A percentile compares a stretch with the other conserved stretches of the same genome.
These are phyloP conservation scores for Penicillium sp. DNA, from an alignment of 2,329 filamentous ascomycete species.

Conservation along the genomic window DNA sequence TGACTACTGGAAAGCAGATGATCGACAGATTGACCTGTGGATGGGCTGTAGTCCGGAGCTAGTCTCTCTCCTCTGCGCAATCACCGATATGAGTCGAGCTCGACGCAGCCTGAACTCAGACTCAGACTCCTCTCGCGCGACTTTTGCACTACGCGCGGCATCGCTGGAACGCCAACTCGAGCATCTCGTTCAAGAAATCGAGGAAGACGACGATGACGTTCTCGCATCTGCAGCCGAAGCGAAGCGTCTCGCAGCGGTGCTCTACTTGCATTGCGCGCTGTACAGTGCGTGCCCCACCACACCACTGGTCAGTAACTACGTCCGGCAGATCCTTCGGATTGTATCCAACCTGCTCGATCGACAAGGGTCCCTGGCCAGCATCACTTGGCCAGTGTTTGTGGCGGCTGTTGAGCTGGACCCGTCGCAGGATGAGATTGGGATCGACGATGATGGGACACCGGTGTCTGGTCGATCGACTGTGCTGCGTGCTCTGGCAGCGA, in stretches of 20 bases:
- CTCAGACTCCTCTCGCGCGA: constrained; percentile 26
- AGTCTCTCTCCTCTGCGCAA: constrained; percentile 52
- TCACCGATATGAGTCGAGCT: constrained; percentile 51
- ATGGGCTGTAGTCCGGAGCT: constrained; percentile 55
- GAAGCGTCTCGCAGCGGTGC: constrained; percentile 48
- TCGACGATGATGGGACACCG: constrained; percentile 18
- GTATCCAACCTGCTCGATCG: constrained; percentile 40
- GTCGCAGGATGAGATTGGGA: constrained; percentile 42
- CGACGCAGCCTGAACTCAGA: constrained; percentile 33
- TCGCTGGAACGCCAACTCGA: constrained; percentile 40
- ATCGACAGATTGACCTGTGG: constrained; percentile 49
- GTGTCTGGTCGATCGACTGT: constrained; percentile 45
- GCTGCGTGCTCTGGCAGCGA: constrained; percentile 44
- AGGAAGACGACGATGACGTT: constrained; percentile 34
- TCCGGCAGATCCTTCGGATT: constrained; percentile 41
- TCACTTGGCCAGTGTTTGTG: constrained; percentile 51
- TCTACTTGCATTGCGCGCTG: constrained; percentile 54
- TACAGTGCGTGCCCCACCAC: constrained; percentile 49
- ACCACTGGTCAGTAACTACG: constrained; percentile 35
- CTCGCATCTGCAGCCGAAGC: constrained; percentile 46
- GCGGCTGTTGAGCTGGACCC: constrained; percentile 49
- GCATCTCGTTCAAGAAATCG: constrained; percentile 38
- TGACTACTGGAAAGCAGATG: constrained; percentile 51
- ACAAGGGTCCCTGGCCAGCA: constrained; percentile 36
- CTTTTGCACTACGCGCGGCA: constrained; percentile 39